phyloP scores from a whole-genome alignment of 176 grass and related monocot species.

The Triticum urartu region DNA sequence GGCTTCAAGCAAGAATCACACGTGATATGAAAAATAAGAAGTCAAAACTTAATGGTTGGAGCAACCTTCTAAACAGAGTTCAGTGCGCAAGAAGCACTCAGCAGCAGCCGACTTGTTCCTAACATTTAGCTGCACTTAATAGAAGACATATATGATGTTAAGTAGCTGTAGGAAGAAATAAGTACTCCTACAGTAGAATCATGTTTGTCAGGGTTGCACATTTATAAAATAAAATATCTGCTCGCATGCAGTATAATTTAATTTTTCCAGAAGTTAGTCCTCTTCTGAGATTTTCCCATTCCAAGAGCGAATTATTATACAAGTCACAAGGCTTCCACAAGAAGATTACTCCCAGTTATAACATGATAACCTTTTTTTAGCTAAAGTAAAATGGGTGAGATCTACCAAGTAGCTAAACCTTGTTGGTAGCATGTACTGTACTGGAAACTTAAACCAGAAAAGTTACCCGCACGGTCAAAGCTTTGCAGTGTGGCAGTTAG shows the following conservation, averaged over 20 bases:
- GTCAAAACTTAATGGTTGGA: background rate
- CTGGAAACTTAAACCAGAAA: conserved; percentile 17
- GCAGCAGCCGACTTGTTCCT: conserved; percentile 93
- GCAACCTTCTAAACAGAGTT: conserved; percentile 92
- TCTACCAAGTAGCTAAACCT: background rate
- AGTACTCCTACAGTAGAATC: background rate
- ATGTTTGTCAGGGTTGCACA: background rate
- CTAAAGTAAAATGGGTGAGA: background rate
- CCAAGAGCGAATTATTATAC: background rate
- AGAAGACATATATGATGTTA: conserved; percentile 20
- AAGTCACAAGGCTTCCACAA: background rate
- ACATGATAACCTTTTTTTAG: background rate
- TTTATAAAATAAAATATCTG: conserved; percentile 12
- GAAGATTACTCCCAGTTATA: background rate
- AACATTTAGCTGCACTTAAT: conserved; percentile 80
- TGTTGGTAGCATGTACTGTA: conserved; percentile 20
- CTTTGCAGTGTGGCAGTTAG: conserved; percentile 2
- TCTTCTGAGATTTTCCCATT: conserved; percentile 1
- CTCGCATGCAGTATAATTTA: background rate
- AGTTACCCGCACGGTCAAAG: background rate
- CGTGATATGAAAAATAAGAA: conserved; percentile 11
- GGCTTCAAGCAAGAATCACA: background rate
- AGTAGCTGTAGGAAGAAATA: background rate
- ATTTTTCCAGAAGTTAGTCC: background rate
- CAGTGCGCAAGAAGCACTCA: conserved; percentile 91